Base-by-base conservation (phyloP, 2,329 filamentous ascomycete species). In the Plectosphaerella plurivora region DNA sequence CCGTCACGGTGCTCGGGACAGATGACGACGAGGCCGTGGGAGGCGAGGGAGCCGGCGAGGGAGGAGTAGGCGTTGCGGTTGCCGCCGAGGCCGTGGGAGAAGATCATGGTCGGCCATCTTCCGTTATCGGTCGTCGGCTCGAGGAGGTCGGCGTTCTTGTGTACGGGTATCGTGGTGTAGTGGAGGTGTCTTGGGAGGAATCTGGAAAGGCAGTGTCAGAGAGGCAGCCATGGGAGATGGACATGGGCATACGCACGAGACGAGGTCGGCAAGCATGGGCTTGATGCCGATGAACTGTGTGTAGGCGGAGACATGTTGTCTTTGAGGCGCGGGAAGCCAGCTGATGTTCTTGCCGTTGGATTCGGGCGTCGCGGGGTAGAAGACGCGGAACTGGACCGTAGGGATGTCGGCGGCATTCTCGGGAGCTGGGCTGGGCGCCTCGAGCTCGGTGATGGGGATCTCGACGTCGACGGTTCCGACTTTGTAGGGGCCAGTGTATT, bases 31-130 rank as follows among this genome's bases (percentile, higher is more conserved):
- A 92, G 77, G 41, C 91, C 91, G 62, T 94, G 86, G 18, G 88
- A 91, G 5, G 91, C 88, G 25, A 96, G 72, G 0, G 88, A 89
- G 15, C 88, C 88, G 16, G 81, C 86, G 22, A 95, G 72, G 63
- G 92, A 87, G n/a, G 89, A 93, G 71, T 96, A 96, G 11, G 89
- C 84, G 62, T 94, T 94, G 58, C 89, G 81, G 54, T 83, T 86
- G 37, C 91, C 91, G 37, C 88, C 91, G 1, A 96, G 76, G 1
- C 91, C 91, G 64, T 96, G 91, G 2, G 89, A 94, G 69, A 96
- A 95, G 56, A 96, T 76, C 73, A 91, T 84, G 1, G 90, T 87
- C 0, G 91, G 90, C 87, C 89, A 94, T 71, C 83, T 74, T 52
- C 75, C 72, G 53, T 73, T 69, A 4, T 73, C 62, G 4, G 74